Evolutionary conservation across 441 rosid species (phyloP), one percentile per base, ranked within the genome.

Genomic region (Populus tomentosa): DNA sequence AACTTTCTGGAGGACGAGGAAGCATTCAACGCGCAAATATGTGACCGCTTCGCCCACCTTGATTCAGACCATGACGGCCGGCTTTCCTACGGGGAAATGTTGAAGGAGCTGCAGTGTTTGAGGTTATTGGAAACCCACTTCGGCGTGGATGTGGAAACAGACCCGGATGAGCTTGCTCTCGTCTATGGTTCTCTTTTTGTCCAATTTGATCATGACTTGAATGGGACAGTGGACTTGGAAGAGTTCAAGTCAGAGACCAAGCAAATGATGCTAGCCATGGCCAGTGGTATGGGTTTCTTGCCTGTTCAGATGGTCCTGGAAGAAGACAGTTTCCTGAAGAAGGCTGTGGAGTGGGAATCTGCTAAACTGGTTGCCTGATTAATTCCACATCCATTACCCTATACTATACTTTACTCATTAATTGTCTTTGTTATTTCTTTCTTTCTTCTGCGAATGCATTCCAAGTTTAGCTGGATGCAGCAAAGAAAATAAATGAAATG

Each of bases 41-140:
- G 28, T 26, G 28, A 26, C 28, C 28, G 28, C 28, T 26, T 26
- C 28, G 28, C 28, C 28, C 28, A 26, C 28, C 28, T 26, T 1
- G 28, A 26, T 26, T 26, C 28, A 26, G 28, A 26, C 28, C 28
- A 26, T 3, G 84, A 86, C 2, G 89, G 89, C 6, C 61, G 76
- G 16, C 86, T 87, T 30, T 87, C 89, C 7, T 80, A 84, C 8
- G 69, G 65, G 23, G 88, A 87, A 73, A 73, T 84, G 86, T 28
- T 84, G 69, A 76, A 76, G 82, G 90, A 87, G 77, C 79, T 87
- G 65, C 80, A 75, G 83, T 56, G 84, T 20, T 69, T 87, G 74
- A 77, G 88, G 79, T 82, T 84, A 38, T 82, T 84, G 7, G 91
- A 87, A 77, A 84, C 84, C 42, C 84, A 84, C 72, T 88, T 84